phyloP scores from a whole-genome alignment of 2,329 filamentous ascomycete genomes.

The Pestalotiopsis sp. region DNA sequence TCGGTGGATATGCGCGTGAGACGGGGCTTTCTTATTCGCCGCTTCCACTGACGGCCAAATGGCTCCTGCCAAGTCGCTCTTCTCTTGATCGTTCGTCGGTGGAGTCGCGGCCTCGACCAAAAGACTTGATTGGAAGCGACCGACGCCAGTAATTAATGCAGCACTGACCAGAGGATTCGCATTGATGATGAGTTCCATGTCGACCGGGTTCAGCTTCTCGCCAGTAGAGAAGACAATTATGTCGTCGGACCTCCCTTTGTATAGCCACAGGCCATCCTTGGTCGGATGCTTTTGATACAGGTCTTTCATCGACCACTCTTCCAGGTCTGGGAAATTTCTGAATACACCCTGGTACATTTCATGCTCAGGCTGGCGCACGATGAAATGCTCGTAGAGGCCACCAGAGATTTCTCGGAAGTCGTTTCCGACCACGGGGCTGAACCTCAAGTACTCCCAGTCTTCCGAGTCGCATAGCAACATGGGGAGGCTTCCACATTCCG shows the following conservation, averaged over 20 bases:
- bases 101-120: slow-evolving; percentile 24
- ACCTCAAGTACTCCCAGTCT: slow-evolving; percentile 35
- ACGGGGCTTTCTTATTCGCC: slow-evolving; percentile 16
- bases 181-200: slow-evolving; percentile 35
- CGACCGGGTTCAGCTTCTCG: slow-evolving; percentile 43
- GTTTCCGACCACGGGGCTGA: slow-evolving; percentile 25
- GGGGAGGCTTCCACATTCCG: neutral
- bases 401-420: slow-evolving; percentile 23
- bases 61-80: neutral
- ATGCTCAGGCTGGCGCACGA: slow-evolving; percentile 27
- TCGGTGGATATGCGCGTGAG: slow-evolving; percentile 19
- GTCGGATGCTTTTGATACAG: slow-evolving; percentile 39
- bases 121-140: slow-evolving; percentile 26
- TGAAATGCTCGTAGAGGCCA: slow-evolving; percentile 36
- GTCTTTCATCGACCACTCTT: slow-evolving; percentile 42
- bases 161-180: slow-evolving; percentile 30
- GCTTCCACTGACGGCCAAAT: neutral
- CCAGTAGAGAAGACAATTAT: slow-evolving; percentile 40
- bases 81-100: neutral
- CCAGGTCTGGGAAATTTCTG: slow-evolving; percentile 39
- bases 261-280: slow-evolving; percentile 33
- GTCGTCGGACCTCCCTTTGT: slow-evolving; percentile 31
- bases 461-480: slow-evolving; percentile 23
- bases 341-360: slow-evolving; percentile 38
- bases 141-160: slow-evolving; percentile 35